Base-by-base conservation (phyloP, 768 basidiomycete species). In the Phanerochaete sordida region DNA sequence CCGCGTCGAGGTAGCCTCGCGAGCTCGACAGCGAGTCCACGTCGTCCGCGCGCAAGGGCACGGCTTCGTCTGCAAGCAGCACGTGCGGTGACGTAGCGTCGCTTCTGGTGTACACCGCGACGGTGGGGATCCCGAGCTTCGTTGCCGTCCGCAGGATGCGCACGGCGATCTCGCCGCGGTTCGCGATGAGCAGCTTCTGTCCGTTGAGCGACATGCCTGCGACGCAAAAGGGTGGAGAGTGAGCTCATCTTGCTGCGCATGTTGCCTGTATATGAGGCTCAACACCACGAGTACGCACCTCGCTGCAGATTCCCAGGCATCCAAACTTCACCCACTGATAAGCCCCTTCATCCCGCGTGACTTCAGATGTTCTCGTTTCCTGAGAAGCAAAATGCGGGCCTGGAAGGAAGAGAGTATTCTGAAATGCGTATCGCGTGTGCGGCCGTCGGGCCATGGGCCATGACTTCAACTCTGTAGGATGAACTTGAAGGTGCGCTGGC, bases 101-200 rank as follows among this genome's bases (percentile, higher is more conserved):
- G 0, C 83, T 80, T 11, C 79, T 72, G 2, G 82, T 80, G 69
- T 88, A 87, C 45, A 89, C 73, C 2, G 84, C 76, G n/a, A 88
- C 66, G 0, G 84, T 86, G 3, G 65, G 68, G 26, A 90, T 66
- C 1, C 77, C 81, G 2, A 87, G 76, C 27, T 70, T 69, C 50
- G 77, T 77, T 1, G 84, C 85, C 0, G 86, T 83, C 53, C 77
- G 79, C 26, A 88, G 73, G 63, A 88, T 79, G 9, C 87, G 82
- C 15, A 84, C 75, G 9, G 86, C 87, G 54, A 90, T 89, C 69
- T 90, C 88, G 44, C 87, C 88, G 26, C 87, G 83, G 69, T 90
- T 89, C 21, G 85, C 86, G 60, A 90, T 74, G 61, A 89, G 78
- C 0, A 88, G 74, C 62, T 80, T 85, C 62, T 84, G 79, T 3